A percentile compares a stretch with the other conserved stretches of the same genome.
Conservation (phyloP, 805 yeast species). For the Scheffersomyces ergatensis region DNA sequence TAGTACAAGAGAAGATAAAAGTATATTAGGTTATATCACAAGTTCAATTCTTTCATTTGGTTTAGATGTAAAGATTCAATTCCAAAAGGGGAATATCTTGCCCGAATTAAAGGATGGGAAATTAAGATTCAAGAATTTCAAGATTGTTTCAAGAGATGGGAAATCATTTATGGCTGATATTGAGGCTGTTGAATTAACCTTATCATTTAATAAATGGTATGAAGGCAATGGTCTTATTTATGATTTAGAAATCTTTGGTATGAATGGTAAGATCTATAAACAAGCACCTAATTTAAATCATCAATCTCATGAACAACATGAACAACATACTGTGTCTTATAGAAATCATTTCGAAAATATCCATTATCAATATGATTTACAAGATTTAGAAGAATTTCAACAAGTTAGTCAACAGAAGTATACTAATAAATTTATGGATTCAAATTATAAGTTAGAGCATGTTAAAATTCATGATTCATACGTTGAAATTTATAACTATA, state of each 20-base stretch:
- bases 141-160: conserved; percentile 13
- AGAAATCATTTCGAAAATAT: conserved; percentile 25
- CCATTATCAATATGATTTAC: conserved; percentile 31
- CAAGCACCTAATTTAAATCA: conserved; percentile 5
- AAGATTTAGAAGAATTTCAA: conserved; percentile 20
- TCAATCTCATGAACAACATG: neutral
- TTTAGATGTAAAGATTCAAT: conserved; percentile 31
- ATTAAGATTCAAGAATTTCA: conserved; percentile 43
- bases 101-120: conserved; percentile 51
- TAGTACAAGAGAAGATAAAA: conserved; percentile 13
- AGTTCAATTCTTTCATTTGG: conserved; percentile 39
- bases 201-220: conserved; percentile 54
- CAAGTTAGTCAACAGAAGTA: neutral
- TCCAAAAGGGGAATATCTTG: conserved; percentile 36
- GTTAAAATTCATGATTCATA: conserved; percentile 53
- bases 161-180: conserved; percentile 33
- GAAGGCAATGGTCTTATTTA: conserved; percentile 52
- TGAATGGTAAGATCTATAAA: conserved; percentile 36
- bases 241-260: conserved; percentile 47
- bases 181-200: conserved; percentile 41
- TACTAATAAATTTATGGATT: conserved; percentile 17
- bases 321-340: conserved; percentile 12
- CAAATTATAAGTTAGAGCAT: conserved; percentile 29
- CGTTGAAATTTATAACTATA: conserved; percentile 37
- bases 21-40: conserved; percentile 31